A percentile compares a stretch with the other conserved stretches of the same genome.
Evolutionary conservation across 2,329 filamentous ascomycete genomes (phyloP).

Genomic region (Nakataea oryzae): DNA sequence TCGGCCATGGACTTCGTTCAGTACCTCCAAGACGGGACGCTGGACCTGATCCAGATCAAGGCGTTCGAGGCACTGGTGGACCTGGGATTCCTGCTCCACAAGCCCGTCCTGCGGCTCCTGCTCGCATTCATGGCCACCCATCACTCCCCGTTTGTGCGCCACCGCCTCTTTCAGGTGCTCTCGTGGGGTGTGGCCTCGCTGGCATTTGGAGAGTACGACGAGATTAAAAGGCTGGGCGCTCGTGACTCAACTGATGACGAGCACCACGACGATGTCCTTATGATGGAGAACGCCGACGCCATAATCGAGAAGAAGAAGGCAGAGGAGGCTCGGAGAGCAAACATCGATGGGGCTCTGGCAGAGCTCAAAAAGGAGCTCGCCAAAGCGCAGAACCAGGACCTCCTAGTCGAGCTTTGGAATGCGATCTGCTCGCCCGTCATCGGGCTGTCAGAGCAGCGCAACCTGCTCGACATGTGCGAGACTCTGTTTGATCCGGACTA

Average conservation of each 20-base stretch:
- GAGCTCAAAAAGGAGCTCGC: constrained; percentile 37
- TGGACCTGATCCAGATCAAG: constrained; percentile 54
- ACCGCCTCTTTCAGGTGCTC: constrained; percentile 47
- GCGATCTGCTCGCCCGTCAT: constrained; percentile 36
- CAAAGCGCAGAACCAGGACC: constrained; percentile 20
- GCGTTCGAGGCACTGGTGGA: constrained; percentile 55
- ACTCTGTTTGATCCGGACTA: constrained; percentile 38
- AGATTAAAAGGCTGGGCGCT: constrained; percentile 11
- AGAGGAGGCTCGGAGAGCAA: constrained; percentile 34
- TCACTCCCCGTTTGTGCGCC: constrained; percentile 51
- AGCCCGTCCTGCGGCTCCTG: constrained; percentile 43
- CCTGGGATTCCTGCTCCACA: constrained; percentile 47
- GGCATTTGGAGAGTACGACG: constrained; percentile 47
- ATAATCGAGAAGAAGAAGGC: constrained; percentile 32
- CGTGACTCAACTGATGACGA: constrained; percentile 6
- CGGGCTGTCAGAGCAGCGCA: constrained; percentile 35
- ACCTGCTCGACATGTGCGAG: constrained; percentile 39
- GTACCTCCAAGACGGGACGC: constrained; percentile 54
- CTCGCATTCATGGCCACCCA: constrained; percentile 50
- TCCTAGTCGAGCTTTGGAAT: constrained; percentile 36
- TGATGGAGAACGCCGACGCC: constrained; percentile 33
- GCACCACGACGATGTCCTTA: constrained; percentile 19
- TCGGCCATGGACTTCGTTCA: constrained; percentile 47
- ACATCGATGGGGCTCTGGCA: constrained; percentile 32
- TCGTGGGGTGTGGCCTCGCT: constrained; percentile 50